Base-by-base conservation (phyloP, 1,139 yeast genomes). In the Debaryomycetaceae sp. region DNA sequence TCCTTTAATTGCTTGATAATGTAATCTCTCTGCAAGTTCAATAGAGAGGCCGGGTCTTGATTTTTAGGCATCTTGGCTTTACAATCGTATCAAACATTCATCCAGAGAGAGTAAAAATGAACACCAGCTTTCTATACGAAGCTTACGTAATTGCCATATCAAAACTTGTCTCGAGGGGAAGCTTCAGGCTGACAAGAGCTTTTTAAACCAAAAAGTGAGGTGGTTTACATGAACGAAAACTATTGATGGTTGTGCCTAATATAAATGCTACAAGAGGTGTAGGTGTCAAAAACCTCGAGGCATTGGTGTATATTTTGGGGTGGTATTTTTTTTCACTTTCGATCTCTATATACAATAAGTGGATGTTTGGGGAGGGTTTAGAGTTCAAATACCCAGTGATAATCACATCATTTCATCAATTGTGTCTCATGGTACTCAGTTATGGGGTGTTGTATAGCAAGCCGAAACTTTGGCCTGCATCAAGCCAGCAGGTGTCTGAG, bases 311-410 rank as follows among this genome's bases (percentile, higher is more conserved):
- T 51, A 71, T 71, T 28, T 43, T 55, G 9, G 78, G 77, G 52
- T 67, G 70, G 87, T 80, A 79, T 52, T 43, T 70, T 14, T 81
- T 81, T 46, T 84, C 95, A 11, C 73, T 88, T 44, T 64, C 87
- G 11, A 78, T 91, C 24, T 85, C 95, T n/a, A 71, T 91, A 29
- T 92, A 92, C 67, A 92, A 92, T 69, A 92, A 91, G 63, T 91
- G 97, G 97, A 91, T 92, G 96, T 92, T 91, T 65, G 91, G 94
- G 33, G 36, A 73, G 62, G 58, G 87, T 13, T 68, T 91, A 44
- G 78, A 87, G 53, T 84, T 92, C 56, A 77, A 79, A 36, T 92
- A 80, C 58, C 98, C 98, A 1, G 76, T 92, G 14, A 63, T 91
- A 19, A 79, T 91, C 37, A 92, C 98, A 0, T 71, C 91, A 5